phyloP scores from a whole-genome alignment of 306 rosid species.

The Pterocarpus santalinus region DNA sequence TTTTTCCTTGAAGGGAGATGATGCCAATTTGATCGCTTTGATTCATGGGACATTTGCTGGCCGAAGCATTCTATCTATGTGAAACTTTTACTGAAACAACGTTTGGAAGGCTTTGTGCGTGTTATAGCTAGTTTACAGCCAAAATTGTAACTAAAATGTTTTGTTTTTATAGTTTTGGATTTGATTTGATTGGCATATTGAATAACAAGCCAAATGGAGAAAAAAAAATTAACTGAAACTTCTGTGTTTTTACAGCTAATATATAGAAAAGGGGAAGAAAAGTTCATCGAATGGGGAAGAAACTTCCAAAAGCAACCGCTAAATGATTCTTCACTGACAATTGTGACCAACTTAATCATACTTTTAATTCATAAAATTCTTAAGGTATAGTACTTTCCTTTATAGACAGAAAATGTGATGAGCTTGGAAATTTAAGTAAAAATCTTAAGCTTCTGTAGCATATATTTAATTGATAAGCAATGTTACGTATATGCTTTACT shows the following conservation, averaged over 20 bases:
- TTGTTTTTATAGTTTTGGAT: slow-evolving; percentile 34
- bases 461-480: too few species aligned
- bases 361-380: not conserved
- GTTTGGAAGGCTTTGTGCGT: not conserved
- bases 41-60: not conserved
- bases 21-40: not conserved
- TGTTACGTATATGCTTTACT: too few species aligned
- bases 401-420: too few species aligned
- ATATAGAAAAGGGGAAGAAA: not conserved
- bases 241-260: too few species aligned
- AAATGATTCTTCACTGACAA: not conserved
- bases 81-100: slow-evolving; percentile 5
- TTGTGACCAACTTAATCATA: not conserved
- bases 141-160: not conserved
- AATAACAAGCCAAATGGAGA: too few species aligned
- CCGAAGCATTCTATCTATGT: not conserved
- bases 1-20: not conserved
- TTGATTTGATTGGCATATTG: not conserved
- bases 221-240: too few species aligned
- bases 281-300: slow-evolving; percentile 13
- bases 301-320: slow-evolving; percentile 35
- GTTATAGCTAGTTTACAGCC: not conserved
- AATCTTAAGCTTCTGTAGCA: too few species aligned
- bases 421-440: too few species aligned
- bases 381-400: not conserved